These are phyloP conservation scores for Talaromyces verruculosus DNA, from an alignment of 2,329 filamentous ascomycete species.

Conservation along the genomic window DNA sequence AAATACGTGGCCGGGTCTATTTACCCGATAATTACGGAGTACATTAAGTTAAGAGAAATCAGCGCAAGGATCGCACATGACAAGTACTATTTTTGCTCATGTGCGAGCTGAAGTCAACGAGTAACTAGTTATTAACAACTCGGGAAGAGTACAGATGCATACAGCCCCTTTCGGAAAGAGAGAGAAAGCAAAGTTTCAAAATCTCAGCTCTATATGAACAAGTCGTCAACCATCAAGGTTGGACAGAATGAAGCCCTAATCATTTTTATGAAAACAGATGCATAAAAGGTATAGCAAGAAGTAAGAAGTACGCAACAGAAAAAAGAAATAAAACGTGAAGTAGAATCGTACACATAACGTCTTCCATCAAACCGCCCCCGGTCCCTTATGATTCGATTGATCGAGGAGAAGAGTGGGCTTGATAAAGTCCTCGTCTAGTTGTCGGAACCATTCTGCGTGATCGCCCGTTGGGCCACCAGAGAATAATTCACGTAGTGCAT, in stretches of 20 bases:
- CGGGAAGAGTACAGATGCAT: not conserved
- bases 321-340: not conserved
- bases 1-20: not conserved
- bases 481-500: conserved; percentile 76
- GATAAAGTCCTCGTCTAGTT: conserved; percentile 93
- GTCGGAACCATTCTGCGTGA: conserved; percentile 83
- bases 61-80: not conserved
- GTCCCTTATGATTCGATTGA: conserved; percentile 52
- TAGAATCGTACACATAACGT: conserved; percentile 2
- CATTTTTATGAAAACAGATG: not conserved
- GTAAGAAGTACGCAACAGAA: not conserved
- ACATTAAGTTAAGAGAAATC: not conserved
- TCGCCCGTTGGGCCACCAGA: conserved; percentile 72
- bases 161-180: not conserved
- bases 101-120: not conserved
- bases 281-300: conserved; percentile 8
- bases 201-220: conserved; percentile 11
- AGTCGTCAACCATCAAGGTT: conserved; percentile 6
- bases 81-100: not conserved
- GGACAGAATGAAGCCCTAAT: not conserved
- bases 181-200: not conserved
- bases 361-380: conserved; percentile 23
- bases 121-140: not conserved
- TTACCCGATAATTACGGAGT: not conserved
- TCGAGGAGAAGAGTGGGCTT: conserved; percentile 88